These are phyloP conservation scores for Camellia lanceoleosa DNA, from an alignment of 148 eudicot genomes.

Conservation along the genomic window DNA sequence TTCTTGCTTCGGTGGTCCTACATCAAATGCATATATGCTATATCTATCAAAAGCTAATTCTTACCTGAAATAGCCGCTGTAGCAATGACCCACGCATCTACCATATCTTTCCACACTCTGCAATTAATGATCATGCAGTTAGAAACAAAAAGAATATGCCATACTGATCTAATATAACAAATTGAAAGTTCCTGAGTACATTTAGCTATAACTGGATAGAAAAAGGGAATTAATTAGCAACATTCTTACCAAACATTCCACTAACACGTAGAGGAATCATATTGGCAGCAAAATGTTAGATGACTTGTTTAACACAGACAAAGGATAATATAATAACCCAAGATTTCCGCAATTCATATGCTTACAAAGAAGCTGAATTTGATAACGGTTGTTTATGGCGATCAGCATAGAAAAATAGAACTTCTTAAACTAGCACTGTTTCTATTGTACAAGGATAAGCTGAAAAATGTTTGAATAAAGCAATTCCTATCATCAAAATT, in stretches of 20 bases:
- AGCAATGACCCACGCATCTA: constrained; percentile 70
- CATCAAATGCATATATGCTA: too few relatives aligned
- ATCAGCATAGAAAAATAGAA: background rate
- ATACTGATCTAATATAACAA: background rate
- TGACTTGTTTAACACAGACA: background rate
- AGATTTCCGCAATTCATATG: background rate
- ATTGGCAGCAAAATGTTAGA: background rate
- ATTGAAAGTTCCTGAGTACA: background rate
- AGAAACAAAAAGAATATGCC: background rate
- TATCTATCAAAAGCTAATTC: background rate
- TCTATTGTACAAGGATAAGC: background rate
- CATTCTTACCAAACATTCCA: background rate
- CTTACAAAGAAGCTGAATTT: background rate
- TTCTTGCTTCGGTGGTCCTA: too few relatives aligned
- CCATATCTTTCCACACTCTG: constrained; percentile 80
- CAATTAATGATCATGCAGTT: constrained; percentile 13
- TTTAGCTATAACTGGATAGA: background rate
- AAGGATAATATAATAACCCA: background rate
- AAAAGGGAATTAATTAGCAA: background rate
- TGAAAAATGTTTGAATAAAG: background rate
- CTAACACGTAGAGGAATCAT: background rate
- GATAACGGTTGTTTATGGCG: too few relatives aligned
- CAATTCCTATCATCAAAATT: background rate
- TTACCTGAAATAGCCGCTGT: constrained; percentile 53
- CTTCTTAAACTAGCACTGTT: background rate